Evolutionary conservation across 2,329 filamentous ascomycete genomes (phyloP), one percentile per base, ranked within the genome.

Genomic region (Incumbomyces lentus): DNA sequence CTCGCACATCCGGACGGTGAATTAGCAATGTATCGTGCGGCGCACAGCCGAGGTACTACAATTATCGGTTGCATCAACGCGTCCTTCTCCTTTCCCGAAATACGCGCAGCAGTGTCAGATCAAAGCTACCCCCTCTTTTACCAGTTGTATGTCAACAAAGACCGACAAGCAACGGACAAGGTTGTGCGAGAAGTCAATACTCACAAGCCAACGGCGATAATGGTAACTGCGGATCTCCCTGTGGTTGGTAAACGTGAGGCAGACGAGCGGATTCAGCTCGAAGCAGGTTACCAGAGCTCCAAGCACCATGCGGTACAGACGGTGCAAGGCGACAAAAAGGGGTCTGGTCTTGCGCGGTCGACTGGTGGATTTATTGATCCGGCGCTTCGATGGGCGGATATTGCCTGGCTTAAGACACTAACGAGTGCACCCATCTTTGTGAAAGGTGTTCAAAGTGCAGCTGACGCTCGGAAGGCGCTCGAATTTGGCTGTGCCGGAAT

Each of bases 71-170:
- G 44, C 16, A 82, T 77, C 7, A 76, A 73, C 41, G 76, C 78
- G 1, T 78, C 75, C 0, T 81, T 72, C 53, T 69, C 77, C 0
- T 64, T 80, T 32, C 59, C 67, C 2, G 76, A 80, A 46, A 73
- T 82, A 26, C 33, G 33, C 11, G 62, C 68, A 22, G 60, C 59
- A 16, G 61, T 46, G 8, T 17, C 50, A 3, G 49, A 48, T 4
- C 16, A 32, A 18, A 29, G 36, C 19, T 47, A 55, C 44, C 54
- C 52, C 10, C 49, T 52, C 37, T 54, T 56, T 44, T 79, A 79
- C 56, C 78, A 81, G 58, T 66, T 82, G 5, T 82, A 82, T 54
- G 74, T 81, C 42, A 72, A 80, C 60, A 74, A 73, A 54, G 66
- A 78, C 50, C 66, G 75, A 0, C 46, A 58, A 7, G 73, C 75